These are phyloP conservation scores for Backusella psychrophila DNA, from an alignment of 192 early-diverging fungal genomes.

Conservation along the genomic window DNA sequence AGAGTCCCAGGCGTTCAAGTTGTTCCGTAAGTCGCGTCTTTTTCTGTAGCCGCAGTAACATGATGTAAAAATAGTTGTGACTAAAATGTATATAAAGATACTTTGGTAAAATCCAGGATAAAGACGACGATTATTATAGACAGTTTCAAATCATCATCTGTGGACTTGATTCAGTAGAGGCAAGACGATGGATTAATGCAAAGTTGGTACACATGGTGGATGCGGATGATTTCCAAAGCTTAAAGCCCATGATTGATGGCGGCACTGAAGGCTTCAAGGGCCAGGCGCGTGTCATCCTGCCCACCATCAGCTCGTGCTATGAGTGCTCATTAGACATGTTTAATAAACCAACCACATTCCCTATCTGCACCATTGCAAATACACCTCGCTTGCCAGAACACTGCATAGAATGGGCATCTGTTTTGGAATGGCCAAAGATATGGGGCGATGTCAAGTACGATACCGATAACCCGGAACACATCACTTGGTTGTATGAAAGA, in stretches of 20 bases:
- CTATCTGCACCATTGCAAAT: slow-evolving; percentile 98
- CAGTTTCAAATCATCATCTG: slow-evolving; percentile 89
- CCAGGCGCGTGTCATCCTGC: slow-evolving; percentile 90
- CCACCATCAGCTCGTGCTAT: slow-evolving; percentile 84
- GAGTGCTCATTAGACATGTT: slow-evolving; percentile 95
- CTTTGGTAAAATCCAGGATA: slow-evolving; percentile 94
- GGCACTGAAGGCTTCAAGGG: slow-evolving; percentile 97
- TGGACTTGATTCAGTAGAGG: slow-evolving; percentile 94
- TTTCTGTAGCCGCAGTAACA: neutral
- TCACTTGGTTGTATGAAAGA: slow-evolving; percentile 70
- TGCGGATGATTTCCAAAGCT: slow-evolving; percentile 63
- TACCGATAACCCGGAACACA: slow-evolving; percentile 75
- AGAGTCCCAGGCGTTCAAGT: slow-evolving; percentile 67
- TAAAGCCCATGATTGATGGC: slow-evolving; percentile 92
- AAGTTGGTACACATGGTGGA: slow-evolving; percentile 78
- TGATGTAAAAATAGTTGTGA: neutral
- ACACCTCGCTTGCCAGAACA: slow-evolving; percentile 97
- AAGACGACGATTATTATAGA: slow-evolving; percentile 89
- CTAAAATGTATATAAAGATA: slow-evolving; percentile 37
- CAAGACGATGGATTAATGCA: slow-evolving; percentile 97
- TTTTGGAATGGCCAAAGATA: slow-evolving; percentile 87
- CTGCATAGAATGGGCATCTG: slow-evolving; percentile 96
- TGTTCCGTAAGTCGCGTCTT: slow-evolving; percentile 52
- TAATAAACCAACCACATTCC: slow-evolving; percentile 84
- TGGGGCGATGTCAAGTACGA: slow-evolving; percentile 64